Conservation (phyloP, 2,329 filamentous ascomycete genomes). For the Xylaria sp. region DNA sequence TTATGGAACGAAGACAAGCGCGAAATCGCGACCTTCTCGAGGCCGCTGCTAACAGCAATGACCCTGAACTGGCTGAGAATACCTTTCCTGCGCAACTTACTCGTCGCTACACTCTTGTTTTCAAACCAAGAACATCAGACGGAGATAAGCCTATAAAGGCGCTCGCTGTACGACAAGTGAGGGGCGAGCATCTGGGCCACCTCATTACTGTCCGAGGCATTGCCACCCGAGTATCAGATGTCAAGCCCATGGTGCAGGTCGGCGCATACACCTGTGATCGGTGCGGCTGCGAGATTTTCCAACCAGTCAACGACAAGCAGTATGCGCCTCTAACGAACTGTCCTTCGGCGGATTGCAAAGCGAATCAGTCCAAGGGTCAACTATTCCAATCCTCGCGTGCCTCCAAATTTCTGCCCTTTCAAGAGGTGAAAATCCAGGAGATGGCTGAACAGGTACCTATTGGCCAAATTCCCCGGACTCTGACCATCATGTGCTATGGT, state of each 20-base stretch:
- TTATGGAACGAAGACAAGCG: conserved; percentile 90
- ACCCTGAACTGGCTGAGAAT: conserved; percentile 74
- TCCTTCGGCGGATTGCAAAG: conserved; percentile 87
- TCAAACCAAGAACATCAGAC: conserved; percentile 87
- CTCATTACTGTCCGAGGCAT: conserved; percentile 96
- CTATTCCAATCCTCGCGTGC: conserved; percentile 94
- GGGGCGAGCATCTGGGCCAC: conserved; percentile 90
- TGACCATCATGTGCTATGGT: conserved; percentile 91
- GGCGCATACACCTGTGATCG: conserved; percentile 98
- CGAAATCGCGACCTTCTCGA: conserved; percentile 82
- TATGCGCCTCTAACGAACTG: conserved; percentile 89
- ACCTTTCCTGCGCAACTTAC: conserved; percentile 93
- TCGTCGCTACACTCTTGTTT: conserved; percentile 92
- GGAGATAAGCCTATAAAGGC: conserved; percentile 71
- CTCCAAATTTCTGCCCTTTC: conserved; percentile 96
- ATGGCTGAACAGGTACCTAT: conserved; percentile 99
- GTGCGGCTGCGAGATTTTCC: conserved; percentile 97
- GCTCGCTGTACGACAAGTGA: conserved; percentile 91
- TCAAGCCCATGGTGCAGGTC: conserved; percentile 97
- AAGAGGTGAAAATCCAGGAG: conserved; percentile 98
- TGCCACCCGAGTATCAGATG: conserved; percentile 93
- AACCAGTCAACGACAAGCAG: conserved; percentile 90
- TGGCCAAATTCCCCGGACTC: conserved; percentile 91
- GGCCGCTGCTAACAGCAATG: conserved; percentile 72
- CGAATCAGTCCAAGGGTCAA: conserved; percentile 92